Evolutionary conservation across 2,329 filamentous ascomycete genomes (phyloP).

Genomic region (Rosellinia necatrix): DNA sequence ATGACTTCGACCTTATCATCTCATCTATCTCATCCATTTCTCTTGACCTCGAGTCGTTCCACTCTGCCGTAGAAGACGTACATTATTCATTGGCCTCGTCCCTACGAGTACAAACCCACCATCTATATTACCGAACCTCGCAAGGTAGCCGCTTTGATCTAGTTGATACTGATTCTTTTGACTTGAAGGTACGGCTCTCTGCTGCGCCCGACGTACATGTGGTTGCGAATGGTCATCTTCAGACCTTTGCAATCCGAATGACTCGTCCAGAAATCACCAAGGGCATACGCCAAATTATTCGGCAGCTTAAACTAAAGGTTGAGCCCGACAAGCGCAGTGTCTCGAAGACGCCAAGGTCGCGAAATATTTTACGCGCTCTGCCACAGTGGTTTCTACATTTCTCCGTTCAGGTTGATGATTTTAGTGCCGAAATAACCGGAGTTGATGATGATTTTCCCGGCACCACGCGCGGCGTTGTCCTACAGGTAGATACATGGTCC

Average conservation of each 20-base stretch:
- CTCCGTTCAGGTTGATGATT: slow-evolving; percentile 83
- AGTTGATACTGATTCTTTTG: slow-evolving; percentile 83
- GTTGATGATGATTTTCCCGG: slow-evolving; percentile 82
- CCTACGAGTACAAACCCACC: slow-evolving; percentile 81
- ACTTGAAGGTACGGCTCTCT: slow-evolving; percentile 82
- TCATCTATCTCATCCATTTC: slow-evolving; percentile 94
- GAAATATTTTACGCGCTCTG: slow-evolving; percentile 75
- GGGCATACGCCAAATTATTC: slow-evolving; percentile 87
- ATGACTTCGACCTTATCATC: slow-evolving; percentile 94
- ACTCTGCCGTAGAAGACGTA: slow-evolving; percentile 79
- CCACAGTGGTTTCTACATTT: slow-evolving; percentile 86
- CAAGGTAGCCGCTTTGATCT: slow-evolving; percentile 83
- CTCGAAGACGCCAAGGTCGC: slow-evolving; percentile 55
- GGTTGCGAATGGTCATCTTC: slow-evolving; percentile 75
- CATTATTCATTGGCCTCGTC: slow-evolving; percentile 87
- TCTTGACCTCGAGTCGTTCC: slow-evolving; percentile 92
- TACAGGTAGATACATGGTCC: slow-evolving; percentile 87
- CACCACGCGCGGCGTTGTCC: slow-evolving; percentile 77
- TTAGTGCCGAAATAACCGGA: slow-evolving; percentile 89
- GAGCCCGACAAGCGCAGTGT: slow-evolving; percentile 63
- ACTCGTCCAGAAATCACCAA: slow-evolving; percentile 91
- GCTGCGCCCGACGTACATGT: slow-evolving; percentile 87
- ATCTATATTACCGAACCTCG: slow-evolving; percentile 92
- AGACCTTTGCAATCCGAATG: slow-evolving; percentile 88
- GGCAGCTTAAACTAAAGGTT: slow-evolving; percentile 75